A percentile compares a stretch with the other conserved stretches of the same genome.
phyloP scores from a whole-genome alignment of 1,284 basidiomycete genomes.

The Flammula alnicola region DNA sequence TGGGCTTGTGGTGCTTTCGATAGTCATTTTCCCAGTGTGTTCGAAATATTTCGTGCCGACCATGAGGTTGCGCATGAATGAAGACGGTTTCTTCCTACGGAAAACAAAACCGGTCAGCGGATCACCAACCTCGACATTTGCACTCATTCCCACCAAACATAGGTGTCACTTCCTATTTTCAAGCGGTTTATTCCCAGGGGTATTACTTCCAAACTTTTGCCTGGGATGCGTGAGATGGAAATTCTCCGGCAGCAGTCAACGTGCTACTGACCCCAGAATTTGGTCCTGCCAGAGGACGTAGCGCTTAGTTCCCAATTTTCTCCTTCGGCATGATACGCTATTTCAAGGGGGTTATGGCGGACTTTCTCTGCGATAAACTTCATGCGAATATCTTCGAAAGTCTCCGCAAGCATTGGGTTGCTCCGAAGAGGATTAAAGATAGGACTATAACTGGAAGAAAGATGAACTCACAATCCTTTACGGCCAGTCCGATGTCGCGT shows the following conservation, averaged over 20 bases:
- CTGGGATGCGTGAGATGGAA: constrained; percentile 42
- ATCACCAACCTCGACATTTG: background rate
- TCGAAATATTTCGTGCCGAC: constrained; percentile 91
- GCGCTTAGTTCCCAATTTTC: constrained; percentile 74
- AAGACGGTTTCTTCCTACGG: constrained; percentile 80
- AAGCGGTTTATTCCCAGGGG: constrained; percentile 73
- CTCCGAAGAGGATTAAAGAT: constrained; percentile 40
- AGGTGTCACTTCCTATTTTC: constrained; percentile 66
- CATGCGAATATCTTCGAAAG: constrained; percentile 82
- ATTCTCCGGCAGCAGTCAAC: constrained; percentile 21
- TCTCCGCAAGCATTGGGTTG: constrained; percentile 89
- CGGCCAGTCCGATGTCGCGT: constrained; percentile 79
- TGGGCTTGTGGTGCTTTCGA: constrained; percentile 63
- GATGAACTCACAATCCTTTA: constrained; percentile 81
- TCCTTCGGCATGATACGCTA: constrained; percentile 86
- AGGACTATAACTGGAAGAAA: background rate
- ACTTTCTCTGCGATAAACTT: constrained; percentile 90
- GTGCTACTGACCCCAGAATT: constrained; percentile 81
- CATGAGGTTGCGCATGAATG: constrained; percentile 89
- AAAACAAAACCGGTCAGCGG: constrained; percentile 8
- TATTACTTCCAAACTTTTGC: constrained; percentile 84
- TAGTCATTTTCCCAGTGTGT: constrained; percentile 75
- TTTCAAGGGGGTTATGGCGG: constrained; percentile 81
- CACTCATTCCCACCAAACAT: constrained; percentile 59
- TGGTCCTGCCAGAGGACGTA: constrained; percentile 80